Evolutionary conservation across 306 rosid species (phyloP).

Genomic region (Macrotyloma uniflorum): DNA sequence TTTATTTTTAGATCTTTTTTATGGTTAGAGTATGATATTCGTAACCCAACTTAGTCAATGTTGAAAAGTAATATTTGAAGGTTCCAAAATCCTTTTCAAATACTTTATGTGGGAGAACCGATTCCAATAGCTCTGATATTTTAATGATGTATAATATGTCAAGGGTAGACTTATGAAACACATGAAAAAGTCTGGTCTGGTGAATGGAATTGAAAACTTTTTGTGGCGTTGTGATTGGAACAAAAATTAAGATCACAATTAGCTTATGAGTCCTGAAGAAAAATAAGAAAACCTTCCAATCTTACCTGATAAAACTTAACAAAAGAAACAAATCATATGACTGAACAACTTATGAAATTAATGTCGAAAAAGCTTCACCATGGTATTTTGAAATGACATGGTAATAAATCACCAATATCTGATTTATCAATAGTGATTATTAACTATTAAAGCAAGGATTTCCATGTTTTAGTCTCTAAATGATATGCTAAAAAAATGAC

Average conservation of each 20-base stretch:
- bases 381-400: neutral
- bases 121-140: neutral
- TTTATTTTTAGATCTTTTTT: neutral
- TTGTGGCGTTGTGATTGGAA: neutral
- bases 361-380: neutral
- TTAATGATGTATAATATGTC: neutral
- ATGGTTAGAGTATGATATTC: neutral
- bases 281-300: neutral
- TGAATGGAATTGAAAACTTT: neutral
- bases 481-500: neutral
- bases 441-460: neutral
- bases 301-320: neutral
- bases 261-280: neutral
- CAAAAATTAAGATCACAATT: neutral
- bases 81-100: constrained; percentile 15
- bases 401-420: neutral
- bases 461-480: neutral
- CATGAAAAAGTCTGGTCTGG: neutral
- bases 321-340: neutral
- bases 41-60: constrained; percentile 2
- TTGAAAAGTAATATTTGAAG: constrained; percentile 19
- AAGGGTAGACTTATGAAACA: neutral
- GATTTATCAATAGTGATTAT: neutral
- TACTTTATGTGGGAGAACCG: neutral
- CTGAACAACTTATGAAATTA: neutral